Evolutionary conservation across 2,329 filamentous ascomycete genomes (phyloP).

Genomic region (Aspergillus transmontanensis): DNA sequence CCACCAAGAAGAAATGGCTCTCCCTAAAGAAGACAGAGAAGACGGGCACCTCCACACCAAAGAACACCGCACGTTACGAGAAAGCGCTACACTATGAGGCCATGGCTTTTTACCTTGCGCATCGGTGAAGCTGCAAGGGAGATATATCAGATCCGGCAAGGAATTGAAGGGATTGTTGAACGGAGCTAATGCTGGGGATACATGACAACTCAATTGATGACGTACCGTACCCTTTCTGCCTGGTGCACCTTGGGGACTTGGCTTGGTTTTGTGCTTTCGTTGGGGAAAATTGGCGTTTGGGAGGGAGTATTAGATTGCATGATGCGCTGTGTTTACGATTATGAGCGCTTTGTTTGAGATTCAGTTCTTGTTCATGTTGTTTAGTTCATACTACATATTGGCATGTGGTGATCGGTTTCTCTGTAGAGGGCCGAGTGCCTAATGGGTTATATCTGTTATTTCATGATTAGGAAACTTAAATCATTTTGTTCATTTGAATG

Average conservation of each 20-base stretch:
- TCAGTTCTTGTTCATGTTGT: background rate
- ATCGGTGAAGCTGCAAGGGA: conserved; percentile 20
- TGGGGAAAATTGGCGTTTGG: background rate
- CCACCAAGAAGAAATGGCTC: conserved; percentile 10
- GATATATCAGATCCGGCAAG: background rate
- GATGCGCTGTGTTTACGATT: background rate
- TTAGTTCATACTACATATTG: background rate
- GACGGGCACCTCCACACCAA: background rate
- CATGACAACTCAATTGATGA: background rate
- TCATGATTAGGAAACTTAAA: too few relatives aligned
- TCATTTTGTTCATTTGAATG: background rate
- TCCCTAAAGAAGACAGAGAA: conserved; percentile 1
- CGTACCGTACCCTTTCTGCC: background rate
- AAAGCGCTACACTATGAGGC: conserved; percentile 25
- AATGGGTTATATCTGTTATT: background rate
- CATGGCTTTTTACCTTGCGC: conserved; percentile 24
- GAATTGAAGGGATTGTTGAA: background rate
- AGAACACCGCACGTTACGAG: background rate
- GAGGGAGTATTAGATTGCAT: background rate
- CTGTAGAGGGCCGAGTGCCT: background rate
- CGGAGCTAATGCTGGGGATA: background rate
- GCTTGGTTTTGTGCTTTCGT: background rate
- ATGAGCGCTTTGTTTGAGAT: background rate
- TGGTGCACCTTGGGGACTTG: background rate
- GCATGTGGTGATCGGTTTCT: background rate